Evolutionary conservation across 352 stramenopile genomes (phyloP).

Genomic region (Globisporangium paroecandrum): DNA sequence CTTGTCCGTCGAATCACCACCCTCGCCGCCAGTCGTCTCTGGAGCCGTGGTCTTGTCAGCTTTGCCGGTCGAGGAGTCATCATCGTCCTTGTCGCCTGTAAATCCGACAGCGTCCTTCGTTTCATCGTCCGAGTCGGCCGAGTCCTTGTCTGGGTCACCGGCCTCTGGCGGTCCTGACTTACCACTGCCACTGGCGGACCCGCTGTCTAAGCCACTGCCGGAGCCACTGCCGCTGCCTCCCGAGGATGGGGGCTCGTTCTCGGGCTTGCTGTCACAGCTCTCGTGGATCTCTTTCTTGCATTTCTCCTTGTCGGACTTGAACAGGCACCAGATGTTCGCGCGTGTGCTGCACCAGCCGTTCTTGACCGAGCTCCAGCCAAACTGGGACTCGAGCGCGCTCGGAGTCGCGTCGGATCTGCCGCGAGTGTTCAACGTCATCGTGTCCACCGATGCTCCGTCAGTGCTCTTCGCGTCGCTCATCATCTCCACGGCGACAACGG

Average conservation of each 20-base stretch:
- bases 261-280: slow-evolving; percentile 8
- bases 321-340: slow-evolving; percentile 22
- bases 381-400: slow-evolving; percentile 20
- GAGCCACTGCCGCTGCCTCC: slow-evolving; percentile 12
- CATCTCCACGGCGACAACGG: slow-evolving; percentile 26
- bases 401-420: not conserved
- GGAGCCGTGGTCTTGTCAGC: not conserved
- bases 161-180: not conserved
- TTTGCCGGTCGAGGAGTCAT: not conserved
- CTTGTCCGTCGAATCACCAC: not conserved
- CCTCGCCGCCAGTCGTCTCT: not conserved
- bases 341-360: slow-evolving; percentile 26
- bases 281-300: slow-evolving; percentile 29
- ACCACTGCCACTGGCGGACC: not conserved
- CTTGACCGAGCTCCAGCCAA: slow-evolving; percentile 23
- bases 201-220: not conserved
- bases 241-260: not conserved
- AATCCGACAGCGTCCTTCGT: not conserved
- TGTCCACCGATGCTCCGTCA: not conserved
- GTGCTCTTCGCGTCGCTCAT: slow-evolving; percentile 9
- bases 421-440: slow-evolving; percentile 15
- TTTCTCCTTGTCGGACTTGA: slow-evolving; percentile 25
- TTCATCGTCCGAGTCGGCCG: not conserved
- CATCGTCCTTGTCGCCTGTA: not conserved
- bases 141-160: not conserved